A percentile compares a stretch with the other conserved stretches of the same genome.
Evolutionary conservation across 2,329 filamentous ascomycete species (phyloP).

Genomic region (Cladophialophora psammophila): DNA sequence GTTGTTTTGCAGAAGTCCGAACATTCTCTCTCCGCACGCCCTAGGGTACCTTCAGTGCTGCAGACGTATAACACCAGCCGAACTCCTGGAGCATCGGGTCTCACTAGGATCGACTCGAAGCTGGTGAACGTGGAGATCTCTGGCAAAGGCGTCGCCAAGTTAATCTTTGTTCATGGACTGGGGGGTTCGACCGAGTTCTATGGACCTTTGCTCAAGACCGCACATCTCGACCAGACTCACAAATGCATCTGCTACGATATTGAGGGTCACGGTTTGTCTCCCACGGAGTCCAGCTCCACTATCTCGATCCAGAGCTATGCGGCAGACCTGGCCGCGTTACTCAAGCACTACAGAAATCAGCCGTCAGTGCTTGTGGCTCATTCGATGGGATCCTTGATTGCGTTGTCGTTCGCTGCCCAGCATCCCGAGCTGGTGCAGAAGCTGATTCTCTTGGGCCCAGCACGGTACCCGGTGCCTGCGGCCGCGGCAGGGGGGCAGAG

Average conservation of each 20-base stretch:
- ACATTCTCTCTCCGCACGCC: constrained; percentile 9
- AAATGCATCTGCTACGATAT: constrained; percentile 59
- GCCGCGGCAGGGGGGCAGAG: constrained; percentile 43
- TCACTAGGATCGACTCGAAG: constrained; percentile 43
- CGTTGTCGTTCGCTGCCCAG: constrained; percentile 51
- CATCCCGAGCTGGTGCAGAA: constrained; percentile 52
- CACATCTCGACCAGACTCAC: constrained; percentile 42
- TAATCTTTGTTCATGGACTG: constrained; percentile 64
- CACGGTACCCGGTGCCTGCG: constrained; percentile 54
- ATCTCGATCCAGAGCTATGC: constrained; percentile 56
- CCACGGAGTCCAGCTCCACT: constrained; percentile 55
- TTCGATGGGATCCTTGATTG: constrained; percentile 59
- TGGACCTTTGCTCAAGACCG: constrained; percentile 52
- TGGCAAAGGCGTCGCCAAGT: constrained; percentile 42
- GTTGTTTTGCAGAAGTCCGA: not conserved
- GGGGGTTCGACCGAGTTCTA: constrained; percentile 58
- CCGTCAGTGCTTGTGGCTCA: constrained; percentile 50
- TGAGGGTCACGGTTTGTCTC: constrained; percentile 64
- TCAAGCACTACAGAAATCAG: constrained; percentile 46
- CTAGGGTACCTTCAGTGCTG: too few species aligned
- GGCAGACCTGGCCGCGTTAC: constrained; percentile 47
- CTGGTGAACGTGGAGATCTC: constrained; percentile 49
- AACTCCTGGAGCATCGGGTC: constrained; percentile 44
- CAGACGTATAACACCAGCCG: too few species aligned
- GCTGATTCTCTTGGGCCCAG: constrained; percentile 59